These are phyloP conservation scores for Candida gorgasii DNA, from an alignment of 805 yeast species.

Conservation along the genomic window DNA sequence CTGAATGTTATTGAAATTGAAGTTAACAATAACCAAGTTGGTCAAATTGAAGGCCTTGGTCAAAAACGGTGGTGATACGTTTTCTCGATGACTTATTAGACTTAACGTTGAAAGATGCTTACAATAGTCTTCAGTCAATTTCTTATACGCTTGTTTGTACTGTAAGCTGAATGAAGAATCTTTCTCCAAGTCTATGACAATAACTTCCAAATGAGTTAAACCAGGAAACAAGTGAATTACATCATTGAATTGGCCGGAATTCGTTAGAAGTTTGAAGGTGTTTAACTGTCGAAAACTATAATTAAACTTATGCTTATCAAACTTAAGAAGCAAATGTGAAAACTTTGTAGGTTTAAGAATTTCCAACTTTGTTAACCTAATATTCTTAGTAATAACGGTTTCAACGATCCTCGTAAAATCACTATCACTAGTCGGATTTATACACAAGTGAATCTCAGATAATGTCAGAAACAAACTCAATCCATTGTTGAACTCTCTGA, in stretches of 20 bases:
- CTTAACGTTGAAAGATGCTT: slow-evolving; percentile 19
- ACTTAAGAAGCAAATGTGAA: slow-evolving; percentile 24
- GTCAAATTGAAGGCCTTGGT: slow-evolving; percentile 24
- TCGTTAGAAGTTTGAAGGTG: slow-evolving; percentile 21
- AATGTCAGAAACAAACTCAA: slow-evolving; percentile 28
- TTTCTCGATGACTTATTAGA: slow-evolving; percentile 17
- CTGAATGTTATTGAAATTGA: slow-evolving; percentile 28
- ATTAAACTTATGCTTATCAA: slow-evolving; percentile 30
- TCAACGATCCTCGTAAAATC: slow-evolving; percentile 32
- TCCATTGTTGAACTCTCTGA: slow-evolving; percentile 32
- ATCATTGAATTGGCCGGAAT: slow-evolving; percentile 3
- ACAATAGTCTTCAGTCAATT: slow-evolving; percentile 2
- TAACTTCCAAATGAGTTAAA: slow-evolving; percentile 9
- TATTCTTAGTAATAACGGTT: slow-evolving; percentile 22
- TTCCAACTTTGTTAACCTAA: slow-evolving; percentile 26
- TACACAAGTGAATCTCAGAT: slow-evolving; percentile 19
- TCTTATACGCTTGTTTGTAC: slow-evolving; percentile 2
- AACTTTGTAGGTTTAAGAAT: slow-evolving; percentile 28
- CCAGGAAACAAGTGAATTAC: slow-evolving; percentile 10
- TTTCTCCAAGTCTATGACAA: background rate
- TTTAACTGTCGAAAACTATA: slow-evolving; percentile 22
- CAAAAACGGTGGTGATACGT: slow-evolving; percentile 28
- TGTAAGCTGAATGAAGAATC: background rate
- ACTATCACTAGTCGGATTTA: slow-evolving; percentile 22
- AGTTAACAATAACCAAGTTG: slow-evolving; percentile 30